Base-by-base conservation (phyloP, 2,329 filamentous ascomycete species). In the Neoarthrinium moseri region DNA sequence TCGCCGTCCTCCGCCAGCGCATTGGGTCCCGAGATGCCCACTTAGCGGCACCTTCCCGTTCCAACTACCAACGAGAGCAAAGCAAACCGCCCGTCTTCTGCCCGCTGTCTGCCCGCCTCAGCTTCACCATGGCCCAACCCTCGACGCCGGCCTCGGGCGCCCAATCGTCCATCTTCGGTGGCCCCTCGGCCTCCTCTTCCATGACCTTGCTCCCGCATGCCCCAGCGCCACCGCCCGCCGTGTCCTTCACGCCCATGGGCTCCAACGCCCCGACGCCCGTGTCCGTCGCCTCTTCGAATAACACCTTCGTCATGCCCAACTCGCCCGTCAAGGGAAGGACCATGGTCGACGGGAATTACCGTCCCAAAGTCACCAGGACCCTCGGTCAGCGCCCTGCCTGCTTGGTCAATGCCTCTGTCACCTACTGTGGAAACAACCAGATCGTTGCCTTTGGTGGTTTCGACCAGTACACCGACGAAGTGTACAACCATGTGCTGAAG, bases 381-480 rank as follows among this genome's bases (percentile, higher is more conserved):
- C 74, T 87, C 39, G 87, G 87, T 37, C 84, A 89, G 68, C 83
- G 91, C 55, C 94, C 94, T 29, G 91, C 94, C 27, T 97, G 92
- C 63, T 78, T 99, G 40, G 92, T 99, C 56, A 99, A 99, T 74
- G 94, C 94, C 43, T 97, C 94, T 1, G 92, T 97, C 50, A 99
- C 94, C n/a, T 96, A 96, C 66, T 96, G 94, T 61, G 91, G 91
- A 49, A 94, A 96, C 70, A 94, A 97, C 65, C 85, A 94, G 67
- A 97, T 99, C 58, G 97, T 95, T 68, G 94, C 92, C 10, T 99
- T 99, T 73, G 94, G 94, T 34, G 94, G 94, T 15, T 99, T 99
- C 62, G 94, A 99, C 63, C 92, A 97, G 68, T 97, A 96, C 64
- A 99, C 94, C 1, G 94, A 99, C 65, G 94, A 99, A 73, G 89